phyloP scores from a whole-genome alignment of 23 red algal species.

The Gracilaria gracilis region DNA sequence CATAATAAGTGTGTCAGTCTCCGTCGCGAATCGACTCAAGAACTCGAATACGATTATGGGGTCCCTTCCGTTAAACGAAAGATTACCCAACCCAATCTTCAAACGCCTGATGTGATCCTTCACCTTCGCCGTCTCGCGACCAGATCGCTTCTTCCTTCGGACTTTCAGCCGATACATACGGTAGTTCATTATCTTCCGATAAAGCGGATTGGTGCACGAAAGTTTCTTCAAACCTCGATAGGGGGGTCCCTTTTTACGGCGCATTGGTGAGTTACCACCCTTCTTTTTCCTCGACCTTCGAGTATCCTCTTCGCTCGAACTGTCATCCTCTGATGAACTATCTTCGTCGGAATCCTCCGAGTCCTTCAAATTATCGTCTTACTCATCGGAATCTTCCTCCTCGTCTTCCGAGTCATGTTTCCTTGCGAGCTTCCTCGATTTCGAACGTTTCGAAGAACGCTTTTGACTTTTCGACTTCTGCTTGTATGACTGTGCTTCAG shows the following conservation, averaged over 20 bases:
- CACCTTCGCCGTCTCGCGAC: slow-evolving; percentile 24
- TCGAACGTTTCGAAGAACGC: neutral
- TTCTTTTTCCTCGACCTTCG: neutral
- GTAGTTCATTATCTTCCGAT: neutral
- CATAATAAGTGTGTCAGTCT: neutral
- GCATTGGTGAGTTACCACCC: neutral
- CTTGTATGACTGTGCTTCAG: neutral
- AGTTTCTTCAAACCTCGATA: neutral
- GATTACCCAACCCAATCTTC: slow-evolving; percentile 3
- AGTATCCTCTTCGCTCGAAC: neutral
- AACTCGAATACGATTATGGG: slow-evolving; percentile 2
- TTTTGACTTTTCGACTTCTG: neutral
- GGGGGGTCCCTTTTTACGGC: neutral
- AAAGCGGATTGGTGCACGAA: slow-evolving; percentile 2
- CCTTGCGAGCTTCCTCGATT: neutral
- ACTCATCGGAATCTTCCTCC: neutral
- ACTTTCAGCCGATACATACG: neutral
- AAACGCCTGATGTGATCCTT: neutral
- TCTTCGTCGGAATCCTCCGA: neutral
- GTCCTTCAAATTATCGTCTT: neutral
- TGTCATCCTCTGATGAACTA: neutral
- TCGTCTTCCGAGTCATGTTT: neutral
- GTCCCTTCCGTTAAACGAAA: neutral
- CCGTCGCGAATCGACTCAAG: neutral
- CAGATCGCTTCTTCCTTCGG: neutral